Conservation (phyloP, 192 early-diverging fungal genomes). For the Polychytrium aggregatum region DNA sequence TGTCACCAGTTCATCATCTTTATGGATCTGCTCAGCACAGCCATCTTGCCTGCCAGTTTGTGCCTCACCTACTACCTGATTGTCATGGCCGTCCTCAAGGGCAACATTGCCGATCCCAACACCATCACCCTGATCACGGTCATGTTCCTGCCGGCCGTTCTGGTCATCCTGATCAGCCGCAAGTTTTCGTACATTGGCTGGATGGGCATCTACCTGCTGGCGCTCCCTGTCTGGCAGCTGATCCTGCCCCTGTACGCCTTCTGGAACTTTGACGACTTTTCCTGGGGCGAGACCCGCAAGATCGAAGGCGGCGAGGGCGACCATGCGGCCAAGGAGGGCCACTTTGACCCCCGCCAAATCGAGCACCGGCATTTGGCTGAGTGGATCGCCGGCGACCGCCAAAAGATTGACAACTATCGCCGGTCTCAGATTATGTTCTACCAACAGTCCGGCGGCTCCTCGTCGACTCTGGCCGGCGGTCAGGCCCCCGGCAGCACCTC, state of each 20-base stretch:
- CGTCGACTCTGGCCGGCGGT: too few relatives aligned
- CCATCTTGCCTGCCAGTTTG: constrained; percentile 77
- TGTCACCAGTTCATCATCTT: constrained; percentile 14
- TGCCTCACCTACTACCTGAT: constrained; percentile 63
- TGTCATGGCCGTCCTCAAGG: constrained; percentile 13
- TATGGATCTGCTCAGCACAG: constrained; percentile 71
- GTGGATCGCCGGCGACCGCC: too few relatives aligned
- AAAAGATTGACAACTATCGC: too few relatives aligned
- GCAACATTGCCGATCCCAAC: constrained; percentile 26
- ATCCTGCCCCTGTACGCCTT: constrained; percentile 67
- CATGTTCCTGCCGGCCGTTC: constrained; percentile 72
- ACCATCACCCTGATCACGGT: constrained; percentile 54
- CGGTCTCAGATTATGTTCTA: too few relatives aligned
- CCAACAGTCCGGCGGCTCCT: too few relatives aligned
- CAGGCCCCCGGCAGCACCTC: too few relatives aligned
- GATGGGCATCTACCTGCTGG: constrained; percentile 70
- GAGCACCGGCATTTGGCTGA: too few relatives aligned
- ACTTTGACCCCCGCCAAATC: too few relatives aligned
- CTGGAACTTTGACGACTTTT: constrained; percentile 51
- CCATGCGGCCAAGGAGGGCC: too few relatives aligned
- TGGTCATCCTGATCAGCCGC: constrained; percentile 76
- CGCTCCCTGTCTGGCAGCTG: constrained; percentile 86
- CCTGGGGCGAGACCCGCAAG: constrained; percentile 34
- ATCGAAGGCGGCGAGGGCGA: constrained; percentile 25
- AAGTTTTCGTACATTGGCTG: constrained; percentile 64